A percentile compares a stretch with the other conserved stretches of the same genome.
Evolutionary conservation across 1,284 basidiomycete species (phyloP).

Genomic region (Irpex sp.): DNA sequence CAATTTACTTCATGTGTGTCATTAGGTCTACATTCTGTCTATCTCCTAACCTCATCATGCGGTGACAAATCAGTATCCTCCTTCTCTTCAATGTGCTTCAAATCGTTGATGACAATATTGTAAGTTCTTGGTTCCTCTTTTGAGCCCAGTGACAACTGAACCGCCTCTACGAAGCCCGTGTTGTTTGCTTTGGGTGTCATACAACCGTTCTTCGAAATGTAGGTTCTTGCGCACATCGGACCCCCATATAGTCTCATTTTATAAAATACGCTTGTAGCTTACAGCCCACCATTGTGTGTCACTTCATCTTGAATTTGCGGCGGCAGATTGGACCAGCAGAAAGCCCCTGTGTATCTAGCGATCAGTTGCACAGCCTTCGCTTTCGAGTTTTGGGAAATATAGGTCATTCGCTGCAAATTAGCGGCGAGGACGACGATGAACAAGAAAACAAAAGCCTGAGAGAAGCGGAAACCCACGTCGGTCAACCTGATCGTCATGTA

Average conservation of each 20-base stretch:
- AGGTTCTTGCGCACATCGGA: not conserved
- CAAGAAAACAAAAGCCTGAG: not conserved
- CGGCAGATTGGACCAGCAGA: not conserved
- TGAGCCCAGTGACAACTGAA: not conserved
- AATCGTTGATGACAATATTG: not conserved
- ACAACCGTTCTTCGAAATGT: not conserved
- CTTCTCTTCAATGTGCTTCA: not conserved
- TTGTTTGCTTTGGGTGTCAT: not conserved
- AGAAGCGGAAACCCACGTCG: too few relatives aligned
- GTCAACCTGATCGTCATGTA: too few relatives aligned
- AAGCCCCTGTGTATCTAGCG: not conserved
- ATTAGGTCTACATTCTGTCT: not conserved
- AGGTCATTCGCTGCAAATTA: not conserved
- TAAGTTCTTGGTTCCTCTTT: not conserved
- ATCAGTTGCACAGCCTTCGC: not conserved
- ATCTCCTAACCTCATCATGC: too few relatives aligned
- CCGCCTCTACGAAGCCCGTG: not conserved
- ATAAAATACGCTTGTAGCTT: not conserved
- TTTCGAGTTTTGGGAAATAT: not conserved
- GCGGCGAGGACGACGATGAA: not conserved
- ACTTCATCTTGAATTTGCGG: not conserved
- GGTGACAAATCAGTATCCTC: not conserved
- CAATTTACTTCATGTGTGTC: not conserved
- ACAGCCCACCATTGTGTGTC: not conserved
- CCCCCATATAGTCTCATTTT: too few relatives aligned